A percentile compares a stretch with the other conserved stretches of the same genome.
Conservation (phyloP, 305 asterid genomes). For the Stenogyne calaminthoides region DNA sequence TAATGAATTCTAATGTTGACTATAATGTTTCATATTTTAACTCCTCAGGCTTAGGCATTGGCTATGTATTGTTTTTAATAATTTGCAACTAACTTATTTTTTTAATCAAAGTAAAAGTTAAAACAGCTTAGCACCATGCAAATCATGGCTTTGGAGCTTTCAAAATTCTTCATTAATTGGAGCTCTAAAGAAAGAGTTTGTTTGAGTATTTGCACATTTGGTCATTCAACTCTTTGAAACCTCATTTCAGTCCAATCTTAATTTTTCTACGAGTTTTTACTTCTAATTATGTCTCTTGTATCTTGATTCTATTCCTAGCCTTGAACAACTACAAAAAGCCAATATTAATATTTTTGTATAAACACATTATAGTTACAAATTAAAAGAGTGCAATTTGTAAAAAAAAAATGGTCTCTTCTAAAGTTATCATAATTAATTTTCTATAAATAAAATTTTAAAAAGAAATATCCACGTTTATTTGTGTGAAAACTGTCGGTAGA, state of each 20-base stretch:
- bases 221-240: not conserved
- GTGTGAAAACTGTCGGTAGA: constrained; percentile 10
- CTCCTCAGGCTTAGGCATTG: not conserved
- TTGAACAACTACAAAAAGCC: not conserved
- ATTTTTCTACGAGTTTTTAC: not conserved
- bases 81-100: not conserved
- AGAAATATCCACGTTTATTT: not conserved
- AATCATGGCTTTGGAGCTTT: not conserved
- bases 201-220: not conserved
- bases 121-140: constrained; percentile 21
- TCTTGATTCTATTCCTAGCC: not conserved
- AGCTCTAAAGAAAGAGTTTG: not conserved
- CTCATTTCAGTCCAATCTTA: not conserved
- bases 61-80: not conserved
- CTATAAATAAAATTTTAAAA: not conserved
- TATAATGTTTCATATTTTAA: not conserved
- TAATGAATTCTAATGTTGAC: constrained; percentile 5
- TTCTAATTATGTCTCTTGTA: not conserved
- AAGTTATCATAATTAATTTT: not conserved
- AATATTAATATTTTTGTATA: no score
- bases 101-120: not conserved
- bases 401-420: not conserved
- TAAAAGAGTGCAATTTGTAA: not conserved
- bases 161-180: not conserved
- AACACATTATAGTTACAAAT: not conserved